Conservation (phyloP, 371 early-diverging fungal genomes). For the Phascolomyces articulosus region DNA sequence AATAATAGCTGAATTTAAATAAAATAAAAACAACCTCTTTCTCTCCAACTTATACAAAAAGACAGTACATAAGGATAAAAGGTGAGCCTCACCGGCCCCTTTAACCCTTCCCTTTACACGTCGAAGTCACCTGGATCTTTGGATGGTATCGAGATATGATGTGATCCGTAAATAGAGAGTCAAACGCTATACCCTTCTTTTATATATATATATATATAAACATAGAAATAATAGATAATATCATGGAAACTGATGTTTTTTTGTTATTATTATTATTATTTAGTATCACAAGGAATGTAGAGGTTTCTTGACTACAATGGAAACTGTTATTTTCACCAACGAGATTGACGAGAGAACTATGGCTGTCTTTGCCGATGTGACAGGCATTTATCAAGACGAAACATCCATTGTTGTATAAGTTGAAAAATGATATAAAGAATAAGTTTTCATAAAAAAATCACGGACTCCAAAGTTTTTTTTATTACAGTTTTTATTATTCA, state of each 20-base stretch:
- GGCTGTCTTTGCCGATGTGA: conserved; percentile 48
- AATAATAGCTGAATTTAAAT: no score
- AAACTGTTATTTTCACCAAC: conserved; percentile 68
- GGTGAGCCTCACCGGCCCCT: no score
- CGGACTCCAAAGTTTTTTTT: no score
- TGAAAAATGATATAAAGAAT: no score
- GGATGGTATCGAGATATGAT: conserved; percentile 85
- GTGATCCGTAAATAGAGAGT: conserved; percentile 47
- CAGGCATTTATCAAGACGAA: neutral
- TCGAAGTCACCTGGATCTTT: conserved; percentile 61
- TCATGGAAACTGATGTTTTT: neutral
- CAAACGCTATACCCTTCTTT: neutral
- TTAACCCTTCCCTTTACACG: no score
- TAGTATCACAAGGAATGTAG: conserved; percentile 71
- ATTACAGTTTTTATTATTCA: no score
- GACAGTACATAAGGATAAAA: no score
- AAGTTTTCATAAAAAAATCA: no score
- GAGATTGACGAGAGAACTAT: conserved; percentile 58
- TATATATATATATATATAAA: neutral
- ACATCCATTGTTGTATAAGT: neutral
- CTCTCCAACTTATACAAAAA: no score
- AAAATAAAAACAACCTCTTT: no score
- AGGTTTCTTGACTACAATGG: conserved; percentile 65
- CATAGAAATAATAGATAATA: neutral
- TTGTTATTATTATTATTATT: neutral